Base-by-base conservation (phyloP, 1,284 basidiomycete species). In the Leccinum laetum region DNA sequence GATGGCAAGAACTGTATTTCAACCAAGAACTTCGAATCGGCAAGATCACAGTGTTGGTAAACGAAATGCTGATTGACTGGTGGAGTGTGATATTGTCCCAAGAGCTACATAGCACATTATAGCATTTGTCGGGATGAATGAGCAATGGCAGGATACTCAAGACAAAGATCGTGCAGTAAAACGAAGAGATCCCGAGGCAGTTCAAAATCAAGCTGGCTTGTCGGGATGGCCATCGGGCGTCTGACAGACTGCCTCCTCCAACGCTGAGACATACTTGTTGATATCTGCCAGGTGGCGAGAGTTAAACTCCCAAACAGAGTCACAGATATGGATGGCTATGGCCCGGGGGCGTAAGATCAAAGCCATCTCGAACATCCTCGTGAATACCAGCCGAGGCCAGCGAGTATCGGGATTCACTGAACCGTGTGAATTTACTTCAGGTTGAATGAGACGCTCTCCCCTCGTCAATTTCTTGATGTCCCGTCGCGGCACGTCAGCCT, bases 401-500 rank as follows among this genome's bases (percentile, higher is more conserved):
- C 32, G 32, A 32, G 10, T 35, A 32, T 32, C 29, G 29, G 29
- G 29, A 32, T 35, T 35, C 32, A 35, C 32, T 35, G 32, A 35
- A 35, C 1, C 32, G 46, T 49, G 49, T 13, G 49, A 52, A 52
- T 52, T 52, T 21, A 11, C 11, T 21, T 6, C 11, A 52, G 6
- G 49, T 52, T 52, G 18, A 5, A 52, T 52, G 49, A 21, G 49
- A 21, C 49, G 49, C 3, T 21, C 18, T 18, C 10, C 21, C 46
- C 10, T 52, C 18, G 49, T 21, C 49, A 52, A 52, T 21, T 52
- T 52, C 49, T 26, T 39, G 55, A 88, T 90, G 86, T 80, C 83
- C 64, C 81, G 86, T 69, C 86, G 88, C 65, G 78, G 81, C 16
- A 79, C 82, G 74, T 83, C 84, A 37, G 65, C 79, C 21, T 83